Evolutionary conservation across 2,329 filamentous ascomycete species (phyloP).

Genomic region (Ophiocordyceps sinensis): DNA sequence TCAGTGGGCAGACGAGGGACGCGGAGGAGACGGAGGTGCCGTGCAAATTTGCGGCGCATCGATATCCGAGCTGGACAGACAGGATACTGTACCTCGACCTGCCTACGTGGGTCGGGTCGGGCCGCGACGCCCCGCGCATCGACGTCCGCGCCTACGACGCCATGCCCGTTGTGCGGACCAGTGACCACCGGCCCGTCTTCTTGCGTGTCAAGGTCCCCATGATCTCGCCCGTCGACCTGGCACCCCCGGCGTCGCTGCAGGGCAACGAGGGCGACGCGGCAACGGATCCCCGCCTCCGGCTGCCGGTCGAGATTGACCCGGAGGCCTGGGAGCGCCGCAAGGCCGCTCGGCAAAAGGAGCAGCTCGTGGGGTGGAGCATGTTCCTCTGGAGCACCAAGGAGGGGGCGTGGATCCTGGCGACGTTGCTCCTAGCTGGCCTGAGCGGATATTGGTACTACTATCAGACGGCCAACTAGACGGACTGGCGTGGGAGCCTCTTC

Average conservation of each 20-base stretch:
- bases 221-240: conserved; percentile 24
- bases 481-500: not conserved
- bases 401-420: conserved; percentile 30
- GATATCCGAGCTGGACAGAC: conserved; percentile 91
- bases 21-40: conserved; percentile 24
- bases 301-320: conserved; percentile 38
- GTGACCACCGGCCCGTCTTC: conserved; percentile 77
- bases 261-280: conserved; percentile 6
- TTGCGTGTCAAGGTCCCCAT: conserved; percentile 55
- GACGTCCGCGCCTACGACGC: conserved; percentile 55
- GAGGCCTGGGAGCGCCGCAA: conserved; percentile 38
- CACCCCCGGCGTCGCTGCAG: conserved; percentile 13
- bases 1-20: conserved; percentile 9
- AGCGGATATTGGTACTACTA: conserved; percentile 30
- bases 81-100: conserved; percentile 65
- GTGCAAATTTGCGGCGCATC: conserved; percentile 66
- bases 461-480: conserved; percentile 2
- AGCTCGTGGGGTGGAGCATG: conserved; percentile 38
- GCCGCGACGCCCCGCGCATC: conserved; percentile 16
- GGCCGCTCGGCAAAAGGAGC: conserved; percentile 29
- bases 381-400: conserved; percentile 38
- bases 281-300: conserved; percentile 26
- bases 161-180: conserved; percentile 65
- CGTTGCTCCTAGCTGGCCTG: conserved; percentile 24
- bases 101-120: conserved; percentile 32